These are phyloP conservation scores for Nitzschia putrida DNA, from an alignment of 108 stramenopile genomes.

Conservation along the genomic window DNA sequence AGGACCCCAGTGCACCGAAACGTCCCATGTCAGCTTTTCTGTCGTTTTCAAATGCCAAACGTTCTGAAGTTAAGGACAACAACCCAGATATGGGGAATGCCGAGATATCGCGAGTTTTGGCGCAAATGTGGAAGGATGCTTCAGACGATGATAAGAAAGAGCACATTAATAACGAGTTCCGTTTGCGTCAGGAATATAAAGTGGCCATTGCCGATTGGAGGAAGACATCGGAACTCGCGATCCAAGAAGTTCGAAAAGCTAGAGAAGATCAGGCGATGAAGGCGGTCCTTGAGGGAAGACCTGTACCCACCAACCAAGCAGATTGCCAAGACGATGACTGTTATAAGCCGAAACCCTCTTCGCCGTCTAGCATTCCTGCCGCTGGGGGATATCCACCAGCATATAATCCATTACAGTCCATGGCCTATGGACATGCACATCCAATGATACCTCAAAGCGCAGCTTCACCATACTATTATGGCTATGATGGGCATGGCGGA, in stretches of 20 bases:
- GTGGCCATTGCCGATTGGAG: constrained; percentile 48
- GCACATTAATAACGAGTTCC: constrained; percentile 48
- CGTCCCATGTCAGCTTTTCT: constrained; percentile 60
- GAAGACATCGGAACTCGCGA: constrained; percentile 21
- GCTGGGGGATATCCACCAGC: no score
- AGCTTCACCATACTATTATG: no score
- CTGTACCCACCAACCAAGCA: neutral
- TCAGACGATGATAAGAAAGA: constrained; percentile 37
- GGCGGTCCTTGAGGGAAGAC: constrained; percentile 27
- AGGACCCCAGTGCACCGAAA: constrained; percentile 61
- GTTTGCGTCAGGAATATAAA: constrained; percentile 57
- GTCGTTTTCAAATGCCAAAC: constrained; percentile 46
- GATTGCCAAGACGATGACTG: neutral
- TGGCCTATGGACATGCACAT: no score
- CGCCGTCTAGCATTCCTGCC: no score
- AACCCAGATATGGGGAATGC: constrained; percentile 55
- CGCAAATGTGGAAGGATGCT: constrained; percentile 50
- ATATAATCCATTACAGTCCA: no score
- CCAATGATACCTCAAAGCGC: no score
- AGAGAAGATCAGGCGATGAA: constrained; percentile 36
- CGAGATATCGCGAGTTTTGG: constrained; percentile 51
- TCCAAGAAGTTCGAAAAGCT: constrained; percentile 15
- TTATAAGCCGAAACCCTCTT: no score
- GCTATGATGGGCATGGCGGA: no score
- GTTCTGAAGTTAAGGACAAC: constrained; percentile 31